Evolutionary conservation across 176 grass and related monocot species (phyloP).

Genomic region (Phragmites australis): DNA sequence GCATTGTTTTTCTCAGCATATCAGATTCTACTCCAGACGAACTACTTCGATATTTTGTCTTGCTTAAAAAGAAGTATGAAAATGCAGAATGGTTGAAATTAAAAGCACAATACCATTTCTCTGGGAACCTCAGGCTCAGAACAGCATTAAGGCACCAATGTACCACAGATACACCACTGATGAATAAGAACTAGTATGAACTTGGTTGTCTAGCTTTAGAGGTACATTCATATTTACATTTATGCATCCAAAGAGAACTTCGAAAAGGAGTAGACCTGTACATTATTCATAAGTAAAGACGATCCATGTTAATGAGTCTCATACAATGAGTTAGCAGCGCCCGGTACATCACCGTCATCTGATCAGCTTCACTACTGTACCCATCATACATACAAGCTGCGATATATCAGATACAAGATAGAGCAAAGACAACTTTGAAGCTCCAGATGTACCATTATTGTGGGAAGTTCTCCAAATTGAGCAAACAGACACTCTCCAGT

Average conservation of each 20-base stretch:
- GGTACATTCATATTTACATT: neutral
- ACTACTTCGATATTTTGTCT: neutral
- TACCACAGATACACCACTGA: neutral
- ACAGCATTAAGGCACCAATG: neutral
- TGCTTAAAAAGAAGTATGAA: constrained; percentile 3
- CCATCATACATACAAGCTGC: neutral
- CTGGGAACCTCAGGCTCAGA: neutral
- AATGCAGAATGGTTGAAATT: neutral
- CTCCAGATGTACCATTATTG: neutral
- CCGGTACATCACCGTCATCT: neutral
- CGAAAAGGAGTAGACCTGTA: neutral
- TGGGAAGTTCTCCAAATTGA: constrained; percentile 11
- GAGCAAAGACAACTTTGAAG: neutral
- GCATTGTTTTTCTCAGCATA: neutral
- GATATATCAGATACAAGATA: neutral
- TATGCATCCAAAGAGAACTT: neutral
- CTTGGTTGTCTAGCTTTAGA: neutral
- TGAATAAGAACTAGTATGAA: neutral
- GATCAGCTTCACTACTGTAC: neutral
- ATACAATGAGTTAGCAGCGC: neutral
- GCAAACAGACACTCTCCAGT: neutral
- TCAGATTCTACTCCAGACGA: neutral
- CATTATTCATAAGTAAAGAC: neutral
- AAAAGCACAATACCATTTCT: neutral
- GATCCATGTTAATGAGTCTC: neutral